Evolutionary conservation across 768 basidiomycete species (phyloP).

Genomic region (Lactifluus rugatus): DNA sequence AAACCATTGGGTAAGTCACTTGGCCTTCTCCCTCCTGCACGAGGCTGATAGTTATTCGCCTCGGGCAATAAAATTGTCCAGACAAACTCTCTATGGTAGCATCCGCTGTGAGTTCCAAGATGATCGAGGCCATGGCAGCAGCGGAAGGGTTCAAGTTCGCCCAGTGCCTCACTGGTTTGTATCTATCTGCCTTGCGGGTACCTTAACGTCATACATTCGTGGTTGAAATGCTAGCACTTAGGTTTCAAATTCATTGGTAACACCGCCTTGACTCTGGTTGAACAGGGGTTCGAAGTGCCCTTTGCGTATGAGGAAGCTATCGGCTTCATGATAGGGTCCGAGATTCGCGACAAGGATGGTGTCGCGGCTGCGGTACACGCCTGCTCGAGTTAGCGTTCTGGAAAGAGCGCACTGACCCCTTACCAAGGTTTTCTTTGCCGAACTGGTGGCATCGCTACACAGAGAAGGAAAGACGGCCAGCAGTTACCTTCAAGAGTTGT

Average conservation of each 20-base stretch:
- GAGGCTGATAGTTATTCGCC: neutral
- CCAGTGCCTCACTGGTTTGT: conserved; percentile 76
- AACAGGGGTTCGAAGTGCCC: conserved; percentile 51
- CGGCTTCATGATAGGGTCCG: conserved; percentile 77
- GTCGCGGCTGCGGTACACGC: conserved; percentile 61
- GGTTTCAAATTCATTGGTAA: conserved; percentile 93
- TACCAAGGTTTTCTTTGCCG: conserved; percentile 53
- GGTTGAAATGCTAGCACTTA: conserved; percentile 19
- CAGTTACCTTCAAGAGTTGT: conserved; percentile 52
- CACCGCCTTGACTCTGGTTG: conserved; percentile 54
- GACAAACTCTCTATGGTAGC: conserved; percentile 76
- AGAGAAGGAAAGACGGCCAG: conserved; percentile 43
- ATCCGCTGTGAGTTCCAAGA: conserved; percentile 85
- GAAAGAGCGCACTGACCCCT: neutral
- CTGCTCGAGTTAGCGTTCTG: neutral
- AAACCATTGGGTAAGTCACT: conserved; percentile 33
- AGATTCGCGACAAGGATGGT: conserved; percentile 82
- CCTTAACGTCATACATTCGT: conserved; percentile 7
- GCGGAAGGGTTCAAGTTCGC: conserved; percentile 74
- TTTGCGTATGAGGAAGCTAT: conserved; percentile 93
- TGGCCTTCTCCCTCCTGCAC: neutral
- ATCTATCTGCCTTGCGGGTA: neutral
- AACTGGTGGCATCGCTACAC: conserved; percentile 48
- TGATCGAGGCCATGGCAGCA: conserved; percentile 70
- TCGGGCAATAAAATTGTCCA: conserved; percentile 33